These are phyloP conservation scores for Nakazawaea wyomingensis DNA, from an alignment of 805 yeast species.

Conservation along the genomic window DNA sequence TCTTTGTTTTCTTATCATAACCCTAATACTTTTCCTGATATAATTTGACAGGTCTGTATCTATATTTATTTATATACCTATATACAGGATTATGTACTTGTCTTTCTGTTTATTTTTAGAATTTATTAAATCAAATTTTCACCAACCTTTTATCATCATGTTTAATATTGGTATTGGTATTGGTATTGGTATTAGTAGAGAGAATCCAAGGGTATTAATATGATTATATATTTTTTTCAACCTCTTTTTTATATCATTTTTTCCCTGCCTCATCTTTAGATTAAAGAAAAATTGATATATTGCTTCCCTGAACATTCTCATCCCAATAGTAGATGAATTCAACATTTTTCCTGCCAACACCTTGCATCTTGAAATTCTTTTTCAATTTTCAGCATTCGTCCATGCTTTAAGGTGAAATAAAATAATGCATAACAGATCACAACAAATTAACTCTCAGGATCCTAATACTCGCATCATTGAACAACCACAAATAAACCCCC, in stretches of 20 bases:
- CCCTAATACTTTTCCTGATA: no score
- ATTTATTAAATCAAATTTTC: no score
- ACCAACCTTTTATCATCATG: no score
- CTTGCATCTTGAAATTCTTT: conserved; percentile 34
- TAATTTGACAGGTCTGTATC: no score
- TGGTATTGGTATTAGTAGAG: no score
- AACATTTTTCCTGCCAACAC: conserved; percentile 29
- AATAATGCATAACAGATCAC: conserved; percentile 50
- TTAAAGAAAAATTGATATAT: conserved; percentile 48
- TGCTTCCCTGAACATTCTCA: conserved; percentile 54
- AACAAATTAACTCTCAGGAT: conserved; percentile 61
- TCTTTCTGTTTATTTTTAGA: no score
- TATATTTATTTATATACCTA: no score
- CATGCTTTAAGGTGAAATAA: conserved; percentile 34
- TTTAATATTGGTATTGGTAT: no score
- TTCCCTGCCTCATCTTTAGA: conserved; percentile 25
- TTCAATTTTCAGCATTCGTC: conserved; percentile 31
- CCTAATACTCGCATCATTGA: conserved; percentile 71
- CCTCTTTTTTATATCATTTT: not conserved
- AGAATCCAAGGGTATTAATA: no score
- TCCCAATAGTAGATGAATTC: conserved; percentile 52
- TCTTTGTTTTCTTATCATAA: no score
- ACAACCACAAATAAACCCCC: conserved; percentile 41
- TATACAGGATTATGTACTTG: no score
- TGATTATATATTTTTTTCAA: no score